Conservation (phyloP, 768 basidiomycete genomes). For the Rubroboletus satanas region DNA sequence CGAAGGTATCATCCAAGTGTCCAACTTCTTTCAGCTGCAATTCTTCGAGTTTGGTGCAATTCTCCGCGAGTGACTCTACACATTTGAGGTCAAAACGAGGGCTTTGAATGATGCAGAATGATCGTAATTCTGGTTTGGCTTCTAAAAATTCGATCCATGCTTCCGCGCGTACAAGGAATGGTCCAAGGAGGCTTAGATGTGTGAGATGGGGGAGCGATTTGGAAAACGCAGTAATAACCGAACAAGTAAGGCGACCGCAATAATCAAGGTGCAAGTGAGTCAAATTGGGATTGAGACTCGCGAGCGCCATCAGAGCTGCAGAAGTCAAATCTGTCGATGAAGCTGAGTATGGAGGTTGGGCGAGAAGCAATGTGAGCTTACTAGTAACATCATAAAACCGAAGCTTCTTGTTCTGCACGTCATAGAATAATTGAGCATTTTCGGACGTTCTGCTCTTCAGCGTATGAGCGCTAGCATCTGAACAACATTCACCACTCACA, state of each 20-base stretch:
- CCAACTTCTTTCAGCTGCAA: slow-evolving; percentile 81
- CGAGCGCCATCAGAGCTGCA: slow-evolving; percentile 64
- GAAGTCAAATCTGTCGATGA: slow-evolving; percentile 58
- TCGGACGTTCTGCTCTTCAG: slow-evolving; percentile 55
- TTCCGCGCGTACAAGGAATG: slow-evolving; percentile 72
- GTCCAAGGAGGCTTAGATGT: slow-evolving; percentile 78
- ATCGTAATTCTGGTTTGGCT: slow-evolving; percentile 56
- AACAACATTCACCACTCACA: slow-evolving; percentile 50
- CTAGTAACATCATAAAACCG: slow-evolving; percentile 88
- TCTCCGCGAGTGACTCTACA: slow-evolving; percentile 50
- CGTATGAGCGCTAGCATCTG: background rate
- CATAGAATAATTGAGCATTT: slow-evolving; percentile 84
- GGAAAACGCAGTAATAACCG: slow-evolving; percentile 56
- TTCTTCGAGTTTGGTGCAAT: slow-evolving; percentile 53
- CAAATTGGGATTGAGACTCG: slow-evolving; percentile 81
- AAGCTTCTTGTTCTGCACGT: slow-evolving; percentile 59
- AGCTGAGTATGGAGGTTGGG: background rate
- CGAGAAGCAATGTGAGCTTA: slow-evolving; percentile 37
- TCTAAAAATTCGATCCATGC: slow-evolving; percentile 77
- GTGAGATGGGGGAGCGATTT: slow-evolving; percentile 61
- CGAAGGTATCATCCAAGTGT: slow-evolving; percentile 60
- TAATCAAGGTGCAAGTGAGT: slow-evolving; percentile 74
- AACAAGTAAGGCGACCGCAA: slow-evolving; percentile 77
- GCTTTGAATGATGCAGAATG: slow-evolving; percentile 79
- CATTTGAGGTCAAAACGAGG: slow-evolving; percentile 80